Percentiles rank a stretch among this genome's conserved stretches.
phyloP scores from a whole-genome alignment of 345 rosid genomes.

The Ceriops decandra region DNA sequence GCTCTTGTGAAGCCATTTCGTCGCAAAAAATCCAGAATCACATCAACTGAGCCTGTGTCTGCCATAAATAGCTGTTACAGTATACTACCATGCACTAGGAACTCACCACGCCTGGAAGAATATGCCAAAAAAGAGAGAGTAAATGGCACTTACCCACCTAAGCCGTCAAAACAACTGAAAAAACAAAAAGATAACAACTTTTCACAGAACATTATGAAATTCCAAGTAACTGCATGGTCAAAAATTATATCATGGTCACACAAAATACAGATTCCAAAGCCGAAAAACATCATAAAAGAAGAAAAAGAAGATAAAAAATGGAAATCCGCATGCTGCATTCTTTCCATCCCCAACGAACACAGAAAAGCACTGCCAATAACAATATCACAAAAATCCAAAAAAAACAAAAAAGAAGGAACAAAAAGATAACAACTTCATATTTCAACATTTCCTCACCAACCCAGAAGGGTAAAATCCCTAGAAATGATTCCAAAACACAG shows the following conservation, averaged over 20 bases:
- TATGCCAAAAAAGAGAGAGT: neutral
- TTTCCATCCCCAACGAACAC: too few species aligned
- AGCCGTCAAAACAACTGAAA: neutral
- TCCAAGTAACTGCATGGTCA: neutral
- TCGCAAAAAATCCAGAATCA: conserved; percentile 74
- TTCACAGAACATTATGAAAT: neutral
- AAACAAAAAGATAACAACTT: neutral
- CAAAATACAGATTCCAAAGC: neutral
- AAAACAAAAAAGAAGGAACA: neutral
- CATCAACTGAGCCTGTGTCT: conserved; percentile 61
- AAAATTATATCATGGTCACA: neutral
- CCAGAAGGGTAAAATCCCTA: neutral
- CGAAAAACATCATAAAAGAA: neutral
- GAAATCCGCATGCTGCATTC: too few species aligned
- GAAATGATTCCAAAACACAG: neutral
- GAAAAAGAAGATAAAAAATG: neutral
- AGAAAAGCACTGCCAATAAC: neutral
- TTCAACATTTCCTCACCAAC: neutral
- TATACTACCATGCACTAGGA: conserved; percentile 24
- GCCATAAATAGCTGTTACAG: conserved; percentile 47
- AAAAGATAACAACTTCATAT: neutral
- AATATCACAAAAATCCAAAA: neutral
- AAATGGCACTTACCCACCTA: neutral
- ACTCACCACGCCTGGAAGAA: conserved; percentile 37
- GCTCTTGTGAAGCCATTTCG: conserved; percentile 79